Conservation (phyloP, 2,329 filamentous ascomycete genomes). For the Aspergillus sp. region DNA sequence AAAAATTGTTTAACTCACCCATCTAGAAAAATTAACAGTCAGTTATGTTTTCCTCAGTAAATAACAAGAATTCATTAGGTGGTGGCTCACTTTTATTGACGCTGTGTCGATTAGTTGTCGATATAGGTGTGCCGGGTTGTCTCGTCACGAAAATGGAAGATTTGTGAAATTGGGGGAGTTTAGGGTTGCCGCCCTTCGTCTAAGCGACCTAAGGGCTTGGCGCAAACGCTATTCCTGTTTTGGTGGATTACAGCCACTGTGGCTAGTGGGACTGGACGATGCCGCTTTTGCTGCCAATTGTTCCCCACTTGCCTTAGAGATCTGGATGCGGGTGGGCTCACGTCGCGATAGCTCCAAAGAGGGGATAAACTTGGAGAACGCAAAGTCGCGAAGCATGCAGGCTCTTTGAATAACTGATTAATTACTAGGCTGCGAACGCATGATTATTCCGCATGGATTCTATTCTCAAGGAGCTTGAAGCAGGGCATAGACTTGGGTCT, state of each 20-base stretch:
- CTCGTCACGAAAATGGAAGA: slow-evolving; percentile 39
- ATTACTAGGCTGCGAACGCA: not conserved
- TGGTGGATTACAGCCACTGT: slow-evolving; percentile 16
- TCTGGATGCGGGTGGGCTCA: not conserved
- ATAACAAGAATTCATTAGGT: slow-evolving; percentile 16
- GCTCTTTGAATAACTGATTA: not conserved
- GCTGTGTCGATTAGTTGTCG: slow-evolving; percentile 49
- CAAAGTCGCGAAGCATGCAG: not conserved
- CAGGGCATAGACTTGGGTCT: slow-evolving; percentile 63
- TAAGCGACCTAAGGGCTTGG: slow-evolving; percentile 38
- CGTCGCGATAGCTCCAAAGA: slow-evolving; percentile 1
- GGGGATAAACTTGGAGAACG: not conserved
- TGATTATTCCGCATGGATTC: slow-evolving; percentile 61
- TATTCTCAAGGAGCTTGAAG: slow-evolving; percentile 71
- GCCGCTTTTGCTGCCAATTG: slow-evolving; percentile 7
- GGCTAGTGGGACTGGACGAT: slow-evolving; percentile 12
- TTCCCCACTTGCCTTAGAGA: slow-evolving; percentile 15
- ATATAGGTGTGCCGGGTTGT: slow-evolving; percentile 38
- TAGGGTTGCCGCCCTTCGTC: slow-evolving; percentile 47
- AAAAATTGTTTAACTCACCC: slow-evolving; percentile 55
- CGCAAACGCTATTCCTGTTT: slow-evolving; percentile 28
- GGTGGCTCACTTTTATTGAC: slow-evolving; percentile 52
- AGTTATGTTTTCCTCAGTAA: slow-evolving; percentile 23
- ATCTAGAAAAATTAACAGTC: slow-evolving; percentile 49
- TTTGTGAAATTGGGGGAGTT: slow-evolving; percentile 42